Evolutionary conservation across 495 filamentous ascomycete genomes (phyloP).

Genomic region (Pseudotulostoma volvatum): DNA sequence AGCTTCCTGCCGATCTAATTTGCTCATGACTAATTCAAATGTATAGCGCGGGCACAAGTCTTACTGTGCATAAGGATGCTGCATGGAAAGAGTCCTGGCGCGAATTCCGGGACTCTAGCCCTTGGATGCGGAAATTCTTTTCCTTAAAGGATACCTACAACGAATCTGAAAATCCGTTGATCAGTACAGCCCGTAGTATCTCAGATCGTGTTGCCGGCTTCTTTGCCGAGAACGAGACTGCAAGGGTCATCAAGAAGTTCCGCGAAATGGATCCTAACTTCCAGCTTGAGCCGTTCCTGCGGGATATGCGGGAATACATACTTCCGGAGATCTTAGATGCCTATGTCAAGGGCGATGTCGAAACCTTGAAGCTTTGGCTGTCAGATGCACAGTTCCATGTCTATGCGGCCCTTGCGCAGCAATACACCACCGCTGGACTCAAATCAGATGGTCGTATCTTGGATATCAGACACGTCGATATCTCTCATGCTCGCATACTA

Average conservation of each 20-base stretch:
- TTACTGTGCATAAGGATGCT: conserved; percentile 92
- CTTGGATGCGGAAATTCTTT: conserved; percentile 79
- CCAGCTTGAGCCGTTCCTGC: conserved; percentile 83
- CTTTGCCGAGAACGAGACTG: conserved; percentile 96
- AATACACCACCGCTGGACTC: conserved; percentile 82
- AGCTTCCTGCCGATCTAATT: too few species aligned
- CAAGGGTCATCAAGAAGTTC: conserved; percentile 92
- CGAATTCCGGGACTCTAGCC: conserved; percentile 75
- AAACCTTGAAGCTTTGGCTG: conserved; percentile 85
- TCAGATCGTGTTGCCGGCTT: conserved; percentile 86
- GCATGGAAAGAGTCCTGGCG: conserved; percentile 93
- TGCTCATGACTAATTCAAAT: too few species aligned
- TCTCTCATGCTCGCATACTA: conserved; percentile 72
- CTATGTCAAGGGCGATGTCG: conserved; percentile 88
- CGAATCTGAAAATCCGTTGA: conserved; percentile 91
- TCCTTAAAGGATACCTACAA: conserved; percentile 68
- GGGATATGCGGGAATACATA: conserved; percentile 94
- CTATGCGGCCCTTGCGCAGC: conserved; percentile 82
- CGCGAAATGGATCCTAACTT: conserved; percentile 92
- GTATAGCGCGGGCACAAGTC: conserved; percentile 71
- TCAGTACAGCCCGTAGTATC: conserved; percentile 82
- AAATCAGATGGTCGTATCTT: conserved; percentile 89
- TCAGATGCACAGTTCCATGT: conserved; percentile 88
- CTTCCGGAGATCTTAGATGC: conserved; percentile 93
- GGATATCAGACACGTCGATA: conserved; percentile 86